Evolutionary conservation across 2,329 filamentous ascomycete species (phyloP), one percentile per base, ranked within the genome.

Genomic region (Aureobasidium sp.): DNA sequence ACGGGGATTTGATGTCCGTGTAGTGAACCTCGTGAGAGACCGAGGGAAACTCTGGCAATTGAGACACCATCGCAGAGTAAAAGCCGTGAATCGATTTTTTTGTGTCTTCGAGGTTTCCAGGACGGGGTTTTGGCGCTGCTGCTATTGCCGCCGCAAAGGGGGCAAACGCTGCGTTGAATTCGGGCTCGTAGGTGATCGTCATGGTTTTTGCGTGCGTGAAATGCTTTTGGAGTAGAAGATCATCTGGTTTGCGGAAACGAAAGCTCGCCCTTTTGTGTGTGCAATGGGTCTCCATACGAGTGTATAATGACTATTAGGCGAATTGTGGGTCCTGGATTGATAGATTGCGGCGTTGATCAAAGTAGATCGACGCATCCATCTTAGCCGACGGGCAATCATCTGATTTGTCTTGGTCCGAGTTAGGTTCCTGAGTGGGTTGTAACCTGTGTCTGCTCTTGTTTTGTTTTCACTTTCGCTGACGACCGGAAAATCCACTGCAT

Each of bases 1-100:
- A 66, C 60, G 27, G 62, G 61, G 49, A 69, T 54, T 25, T 64
- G 30, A 62, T 66, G 63, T 62, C 66, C 65, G 54, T 66, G 52
- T 52, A 48, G 60, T 66, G 62, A 63, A 65, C 63, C 47, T 64
- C 63, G 34, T 55, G 59, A 30, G 63, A 60, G 57, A 67, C 61
- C 47, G 62, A 60, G 11, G 59, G 54, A 15, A 63, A 37, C n/a
- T 57, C 34, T 11, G 64, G 61, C 21, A 42, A n/a, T 7, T 53
- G 58, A 29, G 49, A 34, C 42, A 59, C 54, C 27, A 65, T 42
- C 15, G 47, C 45, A 41, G 45, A 41, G 45, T 61, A 60, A 54
- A 65, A 61, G 39, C 27, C 49, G 25, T 65, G 58, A 29, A 62
- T 42, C 29, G 39, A 32, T 5, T 57, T 34, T 34, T 34, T 34